A percentile compares a stretch with the other conserved stretches of the same genome.
These are phyloP conservation scores for Urochloa ruziziensis DNA, from an alignment of 176 grass and related monocot species.

Conservation along the genomic window DNA sequence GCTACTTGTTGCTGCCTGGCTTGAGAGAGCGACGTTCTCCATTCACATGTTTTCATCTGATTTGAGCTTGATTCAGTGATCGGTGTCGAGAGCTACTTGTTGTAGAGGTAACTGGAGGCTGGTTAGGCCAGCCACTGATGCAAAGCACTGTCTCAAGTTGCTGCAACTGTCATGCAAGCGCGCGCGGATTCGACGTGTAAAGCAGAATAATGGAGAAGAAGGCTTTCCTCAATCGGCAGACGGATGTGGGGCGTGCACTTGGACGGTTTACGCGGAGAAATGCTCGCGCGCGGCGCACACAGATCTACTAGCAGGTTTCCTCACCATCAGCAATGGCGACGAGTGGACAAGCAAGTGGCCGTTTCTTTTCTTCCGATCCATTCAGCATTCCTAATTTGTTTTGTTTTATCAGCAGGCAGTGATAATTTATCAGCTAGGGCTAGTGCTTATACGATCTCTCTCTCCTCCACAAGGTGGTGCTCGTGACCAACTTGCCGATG, in stretches of 20 bases:
- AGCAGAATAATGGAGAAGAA: background rate
- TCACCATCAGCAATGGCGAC: background rate
- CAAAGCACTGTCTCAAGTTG: background rate
- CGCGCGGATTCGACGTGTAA: slow-evolving; percentile 1
- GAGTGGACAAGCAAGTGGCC: slow-evolving; percentile 13
- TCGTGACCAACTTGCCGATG: background rate
- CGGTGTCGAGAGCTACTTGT: background rate
- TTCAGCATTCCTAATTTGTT: background rate
- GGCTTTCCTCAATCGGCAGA: background rate
- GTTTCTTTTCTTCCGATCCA: background rate
- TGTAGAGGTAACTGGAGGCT: background rate
- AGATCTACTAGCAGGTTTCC: background rate
- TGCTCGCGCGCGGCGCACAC: slow-evolving; percentile 7
- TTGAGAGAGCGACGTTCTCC: slow-evolving; percentile 4
- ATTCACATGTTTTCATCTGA: background rate
- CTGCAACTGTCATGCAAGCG: background rate
- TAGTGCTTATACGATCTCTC: background rate
- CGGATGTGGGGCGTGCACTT: background rate
- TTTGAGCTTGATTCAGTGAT: background rate
- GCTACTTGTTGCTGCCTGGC: background rate
- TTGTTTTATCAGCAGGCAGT: background rate
- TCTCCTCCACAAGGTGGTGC: background rate
- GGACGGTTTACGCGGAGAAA: slow-evolving; percentile 34
- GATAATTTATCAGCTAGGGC: background rate
- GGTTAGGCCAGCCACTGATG: background rate